A percentile compares a stretch with the other conserved stretches of the same genome.
Conservation (phyloP, 2,329 filamentous ascomycete genomes). For the Apiospora arundinis region DNA sequence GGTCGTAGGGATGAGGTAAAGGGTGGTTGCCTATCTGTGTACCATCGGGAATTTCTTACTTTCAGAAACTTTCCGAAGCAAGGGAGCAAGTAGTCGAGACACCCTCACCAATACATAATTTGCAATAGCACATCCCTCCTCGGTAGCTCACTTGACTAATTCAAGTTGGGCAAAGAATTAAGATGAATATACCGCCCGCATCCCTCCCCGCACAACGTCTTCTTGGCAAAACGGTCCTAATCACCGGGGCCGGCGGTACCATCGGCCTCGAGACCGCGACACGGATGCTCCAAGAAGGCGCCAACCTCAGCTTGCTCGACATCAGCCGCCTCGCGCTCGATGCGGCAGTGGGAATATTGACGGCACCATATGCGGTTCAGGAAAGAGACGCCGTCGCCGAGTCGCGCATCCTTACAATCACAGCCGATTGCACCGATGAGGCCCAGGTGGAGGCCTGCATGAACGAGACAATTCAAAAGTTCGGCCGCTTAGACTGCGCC, state of each 20-base stretch:
- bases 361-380: background rate
- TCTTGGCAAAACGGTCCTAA: background rate
- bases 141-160: too few species aligned
- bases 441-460: conserved; percentile 33
- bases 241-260: background rate
- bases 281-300: conserved; percentile 43
- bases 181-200: background rate
- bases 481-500: conserved; percentile 27
- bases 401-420: conserved; percentile 38
- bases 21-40: background rate
- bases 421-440: conserved; percentile 43
- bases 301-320: conserved; percentile 44
- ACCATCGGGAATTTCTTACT: background rate
- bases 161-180: background rate
- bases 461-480: conserved; percentile 24
- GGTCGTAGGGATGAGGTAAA: background rate
- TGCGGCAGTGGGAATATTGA: background rate
- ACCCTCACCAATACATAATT: too few species aligned
- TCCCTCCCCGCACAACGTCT: background rate
- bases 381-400: conserved; percentile 32
- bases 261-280: conserved; percentile 29
- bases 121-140: too few species aligned
- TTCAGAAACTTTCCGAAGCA: too few species aligned
- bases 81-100: too few species aligned
- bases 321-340: conserved; percentile 33